Conservation (phyloP, 2,329 filamentous ascomycete species). For the Phialocephala subalpina region DNA sequence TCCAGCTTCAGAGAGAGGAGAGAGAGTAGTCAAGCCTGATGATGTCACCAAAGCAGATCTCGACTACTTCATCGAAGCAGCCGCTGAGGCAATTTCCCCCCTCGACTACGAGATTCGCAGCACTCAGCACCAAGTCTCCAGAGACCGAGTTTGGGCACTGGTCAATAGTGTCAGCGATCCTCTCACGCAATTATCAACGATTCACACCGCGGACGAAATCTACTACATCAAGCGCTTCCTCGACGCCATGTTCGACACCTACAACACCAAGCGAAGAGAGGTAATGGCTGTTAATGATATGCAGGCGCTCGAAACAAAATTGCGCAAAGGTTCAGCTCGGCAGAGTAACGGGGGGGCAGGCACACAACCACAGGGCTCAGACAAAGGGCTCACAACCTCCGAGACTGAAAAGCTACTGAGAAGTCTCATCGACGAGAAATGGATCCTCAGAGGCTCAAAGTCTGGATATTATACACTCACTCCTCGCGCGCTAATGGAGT, state of each 20-base stretch:
- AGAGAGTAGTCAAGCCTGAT: slow-evolving; percentile 57
- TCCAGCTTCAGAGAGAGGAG: slow-evolving; percentile 41
- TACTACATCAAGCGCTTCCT: slow-evolving; percentile 87
- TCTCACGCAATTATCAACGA: slow-evolving; percentile 86
- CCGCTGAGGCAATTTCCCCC: slow-evolving; percentile 76
- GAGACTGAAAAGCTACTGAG: slow-evolving; percentile 79
- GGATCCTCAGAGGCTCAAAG: slow-evolving; percentile 78
- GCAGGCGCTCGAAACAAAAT: slow-evolving; percentile 76
- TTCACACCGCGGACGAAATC: slow-evolving; percentile 82
- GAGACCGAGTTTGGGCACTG: slow-evolving; percentile 78
- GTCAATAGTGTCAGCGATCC: slow-evolving; percentile 89
- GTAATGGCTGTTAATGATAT: slow-evolving; percentile 83
- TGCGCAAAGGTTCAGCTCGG: slow-evolving; percentile 59
- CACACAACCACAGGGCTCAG: slow-evolving; percentile 44
- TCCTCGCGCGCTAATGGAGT: slow-evolving; percentile 82
- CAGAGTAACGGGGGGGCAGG: slow-evolving; percentile 43
- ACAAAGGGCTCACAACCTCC: slow-evolving; percentile 72
- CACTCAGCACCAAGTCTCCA: slow-evolving; percentile 71
- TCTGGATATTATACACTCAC: slow-evolving; percentile 80
- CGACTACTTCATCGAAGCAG: slow-evolving; percentile 70
- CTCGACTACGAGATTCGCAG: slow-evolving; percentile 91
- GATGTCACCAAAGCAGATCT: slow-evolving; percentile 76
- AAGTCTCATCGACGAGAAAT: slow-evolving; percentile 78
- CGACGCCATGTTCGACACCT: slow-evolving; percentile 89
- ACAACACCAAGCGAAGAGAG: slow-evolving; percentile 83